Evolutionary conservation across 2,329 filamentous ascomycete species (phyloP).

Genomic region (Sphaerulina vaccinii): DNA sequence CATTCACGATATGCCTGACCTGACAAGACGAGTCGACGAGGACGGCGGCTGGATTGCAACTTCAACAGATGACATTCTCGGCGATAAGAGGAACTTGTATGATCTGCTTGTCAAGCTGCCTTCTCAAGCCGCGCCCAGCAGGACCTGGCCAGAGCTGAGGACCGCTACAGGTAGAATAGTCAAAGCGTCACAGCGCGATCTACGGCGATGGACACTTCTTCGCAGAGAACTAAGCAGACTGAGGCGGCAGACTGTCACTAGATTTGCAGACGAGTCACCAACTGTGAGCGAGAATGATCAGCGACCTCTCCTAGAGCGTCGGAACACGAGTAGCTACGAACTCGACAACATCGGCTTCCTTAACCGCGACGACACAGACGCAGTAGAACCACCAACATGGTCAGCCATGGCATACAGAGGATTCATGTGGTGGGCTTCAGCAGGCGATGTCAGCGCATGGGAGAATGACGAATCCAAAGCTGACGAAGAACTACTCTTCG

Average conservation of each 20-base stretch:
- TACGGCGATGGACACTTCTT: conserved; percentile 73
- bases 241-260: conserved; percentile 38
- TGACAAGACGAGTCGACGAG: conserved; percentile 57
- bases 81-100: conserved; percentile 81
- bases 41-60: conserved; percentile 80
- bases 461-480: conserved; percentile 56
- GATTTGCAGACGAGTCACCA: conserved; percentile 28
- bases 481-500: conserved; percentile 46
- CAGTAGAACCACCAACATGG: conserved; percentile 62
- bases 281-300: conserved; percentile 13
- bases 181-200: conserved; percentile 86
- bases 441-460: conserved; percentile 66
- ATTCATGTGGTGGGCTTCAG: conserved; percentile 89
- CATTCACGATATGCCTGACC: conserved; percentile 83
- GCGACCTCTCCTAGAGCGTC: conserved; percentile 24
- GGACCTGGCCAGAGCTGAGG: conserved; percentile 66
- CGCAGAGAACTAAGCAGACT: conserved; percentile 38
- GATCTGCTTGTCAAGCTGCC: conserved; percentile 76
- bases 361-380: conserved; percentile 28
- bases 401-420: conserved; percentile 73
- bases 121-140: conserved; percentile 29
- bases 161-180: conserved; percentile 65
- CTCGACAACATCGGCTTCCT: conserved; percentile 21
- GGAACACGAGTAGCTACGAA: conserved; percentile 23
- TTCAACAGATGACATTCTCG: conserved; percentile 90